These are phyloP conservation scores for Colletotrichum tropicale DNA, from an alignment of 2,329 filamentous ascomycete genomes.

Conservation along the genomic window DNA sequence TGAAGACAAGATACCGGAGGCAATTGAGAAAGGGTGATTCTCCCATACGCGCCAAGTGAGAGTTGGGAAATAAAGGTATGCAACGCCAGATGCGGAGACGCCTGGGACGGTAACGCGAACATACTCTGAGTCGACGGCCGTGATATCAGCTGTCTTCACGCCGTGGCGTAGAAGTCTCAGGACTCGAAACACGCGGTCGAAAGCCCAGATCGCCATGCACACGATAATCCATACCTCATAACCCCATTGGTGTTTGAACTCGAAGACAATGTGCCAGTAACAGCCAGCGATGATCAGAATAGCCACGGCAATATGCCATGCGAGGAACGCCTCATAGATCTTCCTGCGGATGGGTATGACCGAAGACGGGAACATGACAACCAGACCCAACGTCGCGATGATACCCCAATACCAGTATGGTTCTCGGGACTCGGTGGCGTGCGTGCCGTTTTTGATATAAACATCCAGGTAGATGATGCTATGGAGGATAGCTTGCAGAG, in stretches of 20 bases:
- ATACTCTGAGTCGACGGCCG: conserved; percentile 31
- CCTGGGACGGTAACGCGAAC: conserved; percentile 33
- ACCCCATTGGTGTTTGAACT: conserved; percentile 33
- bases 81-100: conserved; percentile 27
- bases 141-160: conserved; percentile 25
- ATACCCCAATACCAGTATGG: conserved; percentile 39
- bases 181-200: conserved; percentile 31
- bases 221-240: conserved; percentile 41
- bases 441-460: neutral
- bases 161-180: conserved; percentile 27
- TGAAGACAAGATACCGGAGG: neutral
- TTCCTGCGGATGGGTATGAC: conserved; percentile 31
- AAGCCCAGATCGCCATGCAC: conserved; percentile 33
- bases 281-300: conserved; percentile 36
- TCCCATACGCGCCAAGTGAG: conserved; percentile 40
- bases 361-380: conserved; percentile 28
- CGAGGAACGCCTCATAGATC: conserved; percentile 38
- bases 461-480: conserved; percentile 30
- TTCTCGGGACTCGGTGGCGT: neutral
- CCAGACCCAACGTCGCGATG: conserved; percentile 30
- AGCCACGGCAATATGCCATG: conserved; percentile 33
- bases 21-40: conserved; percentile 39
- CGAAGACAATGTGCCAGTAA: conserved; percentile 31
- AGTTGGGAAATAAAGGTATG: conserved; percentile 39
- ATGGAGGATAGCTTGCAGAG: conserved; percentile 32